These are phyloP conservation scores for Scheffersomyces illinoinensis DNA, from an alignment of 1,139 yeast species.

Conservation along the genomic window DNA sequence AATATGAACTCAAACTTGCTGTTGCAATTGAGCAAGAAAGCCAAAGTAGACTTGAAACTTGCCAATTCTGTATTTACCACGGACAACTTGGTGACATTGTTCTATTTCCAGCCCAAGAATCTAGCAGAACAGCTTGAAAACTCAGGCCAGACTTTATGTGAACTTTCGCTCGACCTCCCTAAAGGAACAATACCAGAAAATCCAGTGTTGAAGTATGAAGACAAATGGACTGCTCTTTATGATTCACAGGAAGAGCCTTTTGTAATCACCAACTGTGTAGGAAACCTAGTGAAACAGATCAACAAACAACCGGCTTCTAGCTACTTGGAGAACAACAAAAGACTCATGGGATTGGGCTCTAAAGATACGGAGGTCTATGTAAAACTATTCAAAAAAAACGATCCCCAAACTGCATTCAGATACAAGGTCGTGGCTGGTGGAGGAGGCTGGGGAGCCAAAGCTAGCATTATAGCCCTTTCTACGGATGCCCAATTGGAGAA, in stretches of 20 bases:
- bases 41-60: slow-evolving; percentile 24
- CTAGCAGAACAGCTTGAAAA: slow-evolving; percentile 20
- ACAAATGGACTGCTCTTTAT: slow-evolving; percentile 38
- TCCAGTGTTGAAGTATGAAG: slow-evolving; percentile 12
- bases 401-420: slow-evolving; percentile 16
- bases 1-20: slow-evolving; percentile 25
- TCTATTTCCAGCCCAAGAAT: slow-evolving; percentile 30
- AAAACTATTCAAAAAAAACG: slow-evolving; percentile 24
- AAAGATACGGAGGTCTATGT: slow-evolving; percentile 52
- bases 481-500: slow-evolving; percentile 48
- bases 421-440: slow-evolving; percentile 63
- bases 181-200: slow-evolving; percentile 4
- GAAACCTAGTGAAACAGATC: slow-evolving; percentile 53
- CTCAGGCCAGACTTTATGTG: slow-evolving; percentile 35
- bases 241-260: slow-evolving; percentile 19
- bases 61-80: slow-evolving; percentile 46
- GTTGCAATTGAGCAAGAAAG: slow-evolving; percentile 17
- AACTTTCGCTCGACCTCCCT: slow-evolving; percentile 28
- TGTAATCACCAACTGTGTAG: slow-evolving; percentile 43
- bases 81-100: slow-evolving; percentile 37
- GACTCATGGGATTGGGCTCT: slow-evolving; percentile 43
- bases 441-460: slow-evolving; percentile 68
- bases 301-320: slow-evolving; percentile 53
- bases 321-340: slow-evolving; percentile 44
- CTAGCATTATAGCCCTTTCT: slow-evolving; percentile 58